Evolutionary conservation across 2,329 filamentous ascomycete genomes (phyloP), one percentile per base, ranked within the genome.

Genomic region (Apiospora aurea): DNA sequence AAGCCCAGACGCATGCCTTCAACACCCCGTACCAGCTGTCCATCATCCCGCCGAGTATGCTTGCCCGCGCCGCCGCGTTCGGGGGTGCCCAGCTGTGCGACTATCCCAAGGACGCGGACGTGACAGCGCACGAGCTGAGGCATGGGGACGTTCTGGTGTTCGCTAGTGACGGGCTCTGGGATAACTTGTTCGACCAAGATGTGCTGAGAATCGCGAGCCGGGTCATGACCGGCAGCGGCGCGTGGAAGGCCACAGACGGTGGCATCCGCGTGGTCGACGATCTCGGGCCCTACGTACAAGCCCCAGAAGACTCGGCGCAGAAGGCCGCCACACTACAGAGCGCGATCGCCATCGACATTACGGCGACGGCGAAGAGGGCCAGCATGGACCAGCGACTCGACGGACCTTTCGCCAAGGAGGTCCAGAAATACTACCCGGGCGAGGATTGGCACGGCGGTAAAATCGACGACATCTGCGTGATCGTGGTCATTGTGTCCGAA

Each of bases 11-110:
- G 0, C 96, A 99, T 81, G 95, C 92, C 61, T 99, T 99, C 88
- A 99, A 99, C 82, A 98, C 96, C 0, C 96, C 96, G 0, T 99
- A 94, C 80, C 96, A 99, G 82, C 89, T 99, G 53, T 96, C 94
- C 70, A 91, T 97, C 70, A 92, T 98, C 10, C 96, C 96, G 0
- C 89, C 92, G 4, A 90, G 89, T 76, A 92, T 97, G 83, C 88
- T 94, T 71, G 89, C 91, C 29, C 93, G 96, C 77, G 92, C 95
- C 77, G 90, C 91, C 16, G 90, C 94, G 41, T 98, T 97, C 81
- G 96, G 96, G 26, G 94, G 94, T 64, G 87, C 89, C 1, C 93
- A 93, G 74, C 89, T 97, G 38, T 92, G 92, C 80, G 96, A 99
- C 82, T 87, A 92, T 72, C 96, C 96, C 16, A 89, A 90, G 75